A percentile compares a stretch with the other conserved stretches of the same genome.
phyloP scores from a whole-genome alignment of 164 flowering plant genomes.

The Cinnamomum chago region DNA sequence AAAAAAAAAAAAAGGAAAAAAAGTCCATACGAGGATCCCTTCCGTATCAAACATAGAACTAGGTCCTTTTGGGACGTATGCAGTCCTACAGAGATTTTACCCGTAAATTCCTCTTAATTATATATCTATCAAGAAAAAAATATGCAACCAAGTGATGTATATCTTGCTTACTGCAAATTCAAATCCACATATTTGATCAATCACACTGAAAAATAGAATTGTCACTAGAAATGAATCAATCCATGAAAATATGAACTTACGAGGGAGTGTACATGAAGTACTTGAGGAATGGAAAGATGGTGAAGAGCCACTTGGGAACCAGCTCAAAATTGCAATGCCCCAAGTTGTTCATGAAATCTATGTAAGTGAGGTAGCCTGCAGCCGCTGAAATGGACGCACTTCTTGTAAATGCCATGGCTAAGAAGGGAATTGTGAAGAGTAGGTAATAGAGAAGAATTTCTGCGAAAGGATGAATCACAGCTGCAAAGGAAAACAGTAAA shows the following conservation, averaged over 20 bases:
- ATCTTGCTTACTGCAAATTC: too few species aligned
- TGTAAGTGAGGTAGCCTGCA: slow-evolving; percentile 26
- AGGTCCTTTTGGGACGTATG: too few species aligned
- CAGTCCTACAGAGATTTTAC: too few species aligned
- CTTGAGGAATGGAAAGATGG: slow-evolving; percentile 43
- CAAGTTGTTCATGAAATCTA: slow-evolving; percentile 57
- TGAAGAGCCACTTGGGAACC: slow-evolving; percentile 36
- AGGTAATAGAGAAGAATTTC: slow-evolving; percentile 34
- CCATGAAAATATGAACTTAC: slow-evolving; percentile 29
- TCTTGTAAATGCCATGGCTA: slow-evolving; percentile 8
- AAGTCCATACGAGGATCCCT: too few species aligned
- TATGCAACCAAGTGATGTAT: too few species aligned
- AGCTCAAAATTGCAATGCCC: slow-evolving; percentile 65
- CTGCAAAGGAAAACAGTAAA: slow-evolving; percentile 22
- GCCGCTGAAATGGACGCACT: slow-evolving; percentile 23
- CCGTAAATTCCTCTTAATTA: too few species aligned
- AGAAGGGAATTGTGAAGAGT: slow-evolving; percentile 35
- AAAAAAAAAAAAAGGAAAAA: too few species aligned
- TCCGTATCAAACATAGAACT: too few species aligned
- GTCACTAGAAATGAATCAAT: too few species aligned
- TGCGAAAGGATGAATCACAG: slow-evolving; percentile 60
- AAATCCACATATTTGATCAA: too few species aligned
- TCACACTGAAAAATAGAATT: too few species aligned
- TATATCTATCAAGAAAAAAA: too few species aligned
- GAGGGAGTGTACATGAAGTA: slow-evolving; percentile 62